Conservation (phyloP, 345 rosid genomes). For the Rhodamnia rubescens region DNA sequence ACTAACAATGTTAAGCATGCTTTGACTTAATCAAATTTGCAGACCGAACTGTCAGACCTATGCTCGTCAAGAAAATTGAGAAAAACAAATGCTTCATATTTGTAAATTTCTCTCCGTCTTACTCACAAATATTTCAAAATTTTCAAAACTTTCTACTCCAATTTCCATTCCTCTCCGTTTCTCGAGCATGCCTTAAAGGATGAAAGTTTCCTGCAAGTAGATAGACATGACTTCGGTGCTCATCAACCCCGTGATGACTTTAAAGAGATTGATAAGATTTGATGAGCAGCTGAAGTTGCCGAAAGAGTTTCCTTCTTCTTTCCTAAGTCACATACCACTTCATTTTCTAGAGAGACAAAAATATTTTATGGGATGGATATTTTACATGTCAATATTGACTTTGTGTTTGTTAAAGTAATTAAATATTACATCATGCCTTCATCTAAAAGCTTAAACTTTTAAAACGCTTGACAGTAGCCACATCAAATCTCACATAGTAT, state of each 20-base stretch:
- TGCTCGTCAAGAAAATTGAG: not conserved
- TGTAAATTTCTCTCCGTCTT: not conserved
- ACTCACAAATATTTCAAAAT: not conserved
- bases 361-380: not conserved
- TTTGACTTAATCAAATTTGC: not conserved
- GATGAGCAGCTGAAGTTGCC: not conserved
- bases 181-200: not conserved
- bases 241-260: not conserved
- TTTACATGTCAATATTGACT: not conserved
- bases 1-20: not conserved
- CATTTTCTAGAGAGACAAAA: not conserved
- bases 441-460: too few species aligned
- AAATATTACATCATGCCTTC: too few species aligned
- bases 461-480: too few species aligned
- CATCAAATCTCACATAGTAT: too few species aligned
- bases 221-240: not conserved
- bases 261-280: not conserved
- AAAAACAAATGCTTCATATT: not conserved
- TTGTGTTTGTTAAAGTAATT: too few species aligned
- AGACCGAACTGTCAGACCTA: not conserved
- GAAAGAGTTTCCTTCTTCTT: not conserved
- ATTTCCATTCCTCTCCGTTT: not conserved
- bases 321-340: not conserved
- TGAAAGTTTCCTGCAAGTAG: not conserved
- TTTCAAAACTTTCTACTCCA: not conserved